phyloP scores from a whole-genome alignment of 495 filamentous ascomycete genomes.

The Aspergillus sparsus region DNA sequence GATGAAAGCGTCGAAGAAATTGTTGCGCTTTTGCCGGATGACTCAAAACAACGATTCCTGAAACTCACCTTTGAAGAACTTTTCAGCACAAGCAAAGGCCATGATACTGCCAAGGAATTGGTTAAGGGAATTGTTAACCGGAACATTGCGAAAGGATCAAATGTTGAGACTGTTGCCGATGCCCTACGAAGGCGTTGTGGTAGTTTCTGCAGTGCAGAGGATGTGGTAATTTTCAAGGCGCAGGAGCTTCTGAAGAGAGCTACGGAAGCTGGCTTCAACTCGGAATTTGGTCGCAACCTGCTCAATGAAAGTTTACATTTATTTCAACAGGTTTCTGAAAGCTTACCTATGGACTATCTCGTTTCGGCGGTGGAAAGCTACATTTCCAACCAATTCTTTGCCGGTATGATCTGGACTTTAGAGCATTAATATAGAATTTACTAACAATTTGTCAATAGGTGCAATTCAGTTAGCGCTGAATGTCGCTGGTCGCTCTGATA shows the following conservation, averaged over 20 bases:
- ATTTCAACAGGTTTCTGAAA: constrained; percentile 83
- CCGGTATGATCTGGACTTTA: constrained; percentile 40
- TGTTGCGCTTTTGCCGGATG: constrained; percentile 70
- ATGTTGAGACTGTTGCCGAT: constrained; percentile 96
- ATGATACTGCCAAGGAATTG: constrained; percentile 90
- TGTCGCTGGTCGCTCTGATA: constrained; percentile 79
- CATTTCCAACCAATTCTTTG: constrained; percentile 80
- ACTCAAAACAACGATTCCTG: constrained; percentile 64
- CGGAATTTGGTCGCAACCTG: constrained; percentile 74
- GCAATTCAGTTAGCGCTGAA: constrained; percentile 86
- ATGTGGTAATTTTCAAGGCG: constrained; percentile 97
- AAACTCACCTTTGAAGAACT: constrained; percentile 82
- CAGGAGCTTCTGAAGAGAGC: constrained; percentile 91
- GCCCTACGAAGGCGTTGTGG: constrained; percentile 87
- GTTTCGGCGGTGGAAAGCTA: constrained; percentile 76
- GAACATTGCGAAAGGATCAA: constrained; percentile 92
- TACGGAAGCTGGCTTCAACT: constrained; percentile 70
- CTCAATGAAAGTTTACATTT: constrained; percentile 85
- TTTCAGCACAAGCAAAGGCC: constrained; percentile 75
- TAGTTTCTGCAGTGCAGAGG: constrained; percentile 93
- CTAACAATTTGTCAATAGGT: constrained; percentile 46
- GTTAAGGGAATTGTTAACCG: constrained; percentile 98
- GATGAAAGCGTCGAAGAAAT: constrained; percentile 91
- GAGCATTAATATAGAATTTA: background rate
- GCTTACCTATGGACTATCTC: constrained; percentile 77